A percentile compares a stretch with the other conserved stretches of the same genome.
These are phyloP conservation scores for Ceratobasidium sp. DNA, from an alignment of 1,284 basidiomycete species.

Conservation along the genomic window DNA sequence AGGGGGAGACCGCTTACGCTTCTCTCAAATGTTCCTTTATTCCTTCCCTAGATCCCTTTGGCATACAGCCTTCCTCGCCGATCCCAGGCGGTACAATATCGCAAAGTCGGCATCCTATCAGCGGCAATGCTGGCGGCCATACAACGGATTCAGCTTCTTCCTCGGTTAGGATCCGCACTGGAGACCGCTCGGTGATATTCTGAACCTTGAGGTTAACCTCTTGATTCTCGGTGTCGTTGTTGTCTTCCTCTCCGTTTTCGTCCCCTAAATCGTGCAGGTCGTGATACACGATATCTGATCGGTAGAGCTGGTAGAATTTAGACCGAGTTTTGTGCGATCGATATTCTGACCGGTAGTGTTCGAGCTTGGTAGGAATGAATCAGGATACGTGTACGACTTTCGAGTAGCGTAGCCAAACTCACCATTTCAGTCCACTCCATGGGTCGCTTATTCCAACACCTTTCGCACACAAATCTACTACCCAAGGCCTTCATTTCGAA, in stretches of 20 bases:
- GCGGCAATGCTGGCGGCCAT: neutral
- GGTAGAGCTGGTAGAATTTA: neutral
- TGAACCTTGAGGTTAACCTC: neutral
- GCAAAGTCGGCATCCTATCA: constrained; percentile 18
- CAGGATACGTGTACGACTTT: neutral
- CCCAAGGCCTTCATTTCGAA: constrained; percentile 35
- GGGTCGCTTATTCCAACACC: constrained; percentile 32
- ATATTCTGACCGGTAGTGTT: constrained; percentile 1
- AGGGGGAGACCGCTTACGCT: constrained; percentile 2
- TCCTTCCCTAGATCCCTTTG: constrained; percentile 18
- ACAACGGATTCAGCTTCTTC: constrained; percentile 13
- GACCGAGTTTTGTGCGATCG: neutral
- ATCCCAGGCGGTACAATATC: neutral
- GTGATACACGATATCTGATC: neutral
- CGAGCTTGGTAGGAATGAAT: neutral
- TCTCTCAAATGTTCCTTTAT: constrained; percentile 28
- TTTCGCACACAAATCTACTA: constrained; percentile 15
- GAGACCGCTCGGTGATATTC: neutral
- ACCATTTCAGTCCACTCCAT: constrained; percentile 36
- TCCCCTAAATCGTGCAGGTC: constrained; percentile 16
- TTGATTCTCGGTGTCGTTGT: neutral
- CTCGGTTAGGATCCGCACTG: neutral
- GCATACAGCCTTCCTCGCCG: neutral
- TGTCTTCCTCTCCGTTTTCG: neutral
- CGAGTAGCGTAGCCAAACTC: neutral